These are phyloP conservation scores for Carex pumila DNA, from an alignment of 176 grass and related monocot species.

Conservation along the genomic window DNA sequence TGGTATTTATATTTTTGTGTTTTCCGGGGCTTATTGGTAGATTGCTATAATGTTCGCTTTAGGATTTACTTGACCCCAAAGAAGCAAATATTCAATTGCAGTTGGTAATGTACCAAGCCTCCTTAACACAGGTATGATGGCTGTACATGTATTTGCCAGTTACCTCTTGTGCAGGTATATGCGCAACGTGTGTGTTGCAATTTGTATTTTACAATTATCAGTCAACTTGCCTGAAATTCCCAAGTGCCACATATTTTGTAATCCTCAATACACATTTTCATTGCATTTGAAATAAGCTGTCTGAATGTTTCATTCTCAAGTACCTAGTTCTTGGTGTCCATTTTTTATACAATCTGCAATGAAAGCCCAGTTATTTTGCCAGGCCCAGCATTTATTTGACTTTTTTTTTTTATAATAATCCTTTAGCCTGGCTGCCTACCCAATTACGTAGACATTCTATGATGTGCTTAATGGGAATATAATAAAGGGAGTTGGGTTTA, in stretches of 20 bases:
- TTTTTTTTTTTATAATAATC: neutral
- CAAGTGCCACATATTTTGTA: neutral
- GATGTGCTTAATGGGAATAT: neutral
- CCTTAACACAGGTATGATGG: neutral
- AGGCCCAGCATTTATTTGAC: neutral
- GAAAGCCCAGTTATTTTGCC: neutral
- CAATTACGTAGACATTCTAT: neutral
- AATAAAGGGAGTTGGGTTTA: neutral
- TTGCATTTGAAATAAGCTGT: neutral
- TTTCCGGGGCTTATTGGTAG: neutral
- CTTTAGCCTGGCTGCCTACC: neutral
- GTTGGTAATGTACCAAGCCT: neutral
- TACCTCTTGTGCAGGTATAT: neutral
- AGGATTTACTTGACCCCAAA: neutral
- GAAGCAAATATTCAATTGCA: neutral
- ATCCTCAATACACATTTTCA: neutral
- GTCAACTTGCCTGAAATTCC: neutral
- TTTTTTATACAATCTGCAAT: neutral
- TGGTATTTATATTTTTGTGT: neutral
- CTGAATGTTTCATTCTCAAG: neutral
- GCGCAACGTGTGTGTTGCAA: neutral
- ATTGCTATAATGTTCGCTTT: neutral
- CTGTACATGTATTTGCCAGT: neutral
- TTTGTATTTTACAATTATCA: neutral
- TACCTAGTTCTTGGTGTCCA: neutral